Evolutionary conservation across 805 yeast genomes (phyloP), one percentile per base, ranked within the genome.

Genomic region (Myxozyma kluyveri): DNA sequence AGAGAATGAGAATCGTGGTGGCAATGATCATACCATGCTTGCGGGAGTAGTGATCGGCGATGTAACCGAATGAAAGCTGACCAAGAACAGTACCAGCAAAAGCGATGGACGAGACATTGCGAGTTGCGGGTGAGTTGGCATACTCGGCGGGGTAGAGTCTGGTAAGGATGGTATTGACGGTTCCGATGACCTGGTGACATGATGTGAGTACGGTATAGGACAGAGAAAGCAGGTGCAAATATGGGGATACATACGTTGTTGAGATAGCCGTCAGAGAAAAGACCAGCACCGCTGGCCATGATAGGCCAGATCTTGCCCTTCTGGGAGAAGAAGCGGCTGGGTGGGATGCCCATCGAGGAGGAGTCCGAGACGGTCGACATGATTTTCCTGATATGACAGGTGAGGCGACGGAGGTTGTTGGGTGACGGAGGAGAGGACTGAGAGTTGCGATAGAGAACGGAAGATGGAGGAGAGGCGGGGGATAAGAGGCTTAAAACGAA

Each of bases 11-110:
- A 67, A 89, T 79, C 17, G 75, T 69, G 21, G 90, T 86, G 42
- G 96, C 88, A 41, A 78, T 69, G 58, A 90, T 64, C 96, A 91
- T 89, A 35, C 95, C 95, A 5, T 75, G 69, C 62, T 85, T 89
- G 72, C 97, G 81, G 19, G 91, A 85, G 63, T 81, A 73, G 65
- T 83, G 77, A 71, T 91, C 97, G 23, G 95, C 79, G 40, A 87
- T 68, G 62, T 80, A 81, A 41, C 97, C 97, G 68, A 91, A 90
- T 0, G 75, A 47, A 42, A 90, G 74, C 75, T 84, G 90, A 39
- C 97, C 97, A 17, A 86, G 77, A 50, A 91, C 93, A 1, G 91
- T 88, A 62, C 98, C 98, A 4, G 78, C 96, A 65, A 90, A 89
- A 0, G 89, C 96, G 67, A 91, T 86, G 7, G 96, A 81, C 0